These are phyloP conservation scores for Heterobasidion annosum DNA, from an alignment of 1,284 basidiomycete genomes.

Conservation along the genomic window DNA sequence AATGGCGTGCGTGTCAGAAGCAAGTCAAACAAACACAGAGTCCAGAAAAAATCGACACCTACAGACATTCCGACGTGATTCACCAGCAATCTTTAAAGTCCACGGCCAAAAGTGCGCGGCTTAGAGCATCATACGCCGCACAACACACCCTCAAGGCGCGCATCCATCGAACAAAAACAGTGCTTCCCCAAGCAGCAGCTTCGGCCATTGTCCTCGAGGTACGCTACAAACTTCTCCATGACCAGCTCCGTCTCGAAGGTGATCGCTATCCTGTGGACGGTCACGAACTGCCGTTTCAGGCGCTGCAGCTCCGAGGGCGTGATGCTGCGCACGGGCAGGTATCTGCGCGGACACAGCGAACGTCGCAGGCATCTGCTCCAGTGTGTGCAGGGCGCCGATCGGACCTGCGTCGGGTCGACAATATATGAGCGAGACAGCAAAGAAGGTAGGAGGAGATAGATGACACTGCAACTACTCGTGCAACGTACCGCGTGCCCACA, in stretches of 20 bases:
- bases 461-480: too few relatives aligned
- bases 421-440: conserved; percentile 2
- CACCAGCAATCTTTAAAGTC: too few relatives aligned
- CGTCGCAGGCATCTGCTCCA: conserved; percentile 47
- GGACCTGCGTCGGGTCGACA: conserved; percentile 44
- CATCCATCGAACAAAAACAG: too few relatives aligned
- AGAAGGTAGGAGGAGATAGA: neutral
- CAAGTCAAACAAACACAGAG: too few relatives aligned
- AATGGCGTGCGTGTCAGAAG: too few relatives aligned
- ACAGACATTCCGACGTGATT: too few relatives aligned
- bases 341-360: conserved; percentile 33
- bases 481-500: conserved; percentile 61
- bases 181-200: too few relatives aligned
- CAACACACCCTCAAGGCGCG: too few relatives aligned
- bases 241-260: conserved; percentile 73
- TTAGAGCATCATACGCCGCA: too few relatives aligned
- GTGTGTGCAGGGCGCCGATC: conserved; percentile 69
- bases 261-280: conserved; percentile 81
- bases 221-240: conserved; percentile 66
- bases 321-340: conserved; percentile 58
- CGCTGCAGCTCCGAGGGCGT: conserved; percentile 83
- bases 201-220: conserved; percentile 60
- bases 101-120: too few relatives aligned
- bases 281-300: conserved; percentile 82
- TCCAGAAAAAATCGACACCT: too few relatives aligned